A percentile compares a stretch with the other conserved stretches of the same genome.
These are phyloP conservation scores for Litchi chinensis DNA, from an alignment of 345 rosid species.

Conservation along the genomic window DNA sequence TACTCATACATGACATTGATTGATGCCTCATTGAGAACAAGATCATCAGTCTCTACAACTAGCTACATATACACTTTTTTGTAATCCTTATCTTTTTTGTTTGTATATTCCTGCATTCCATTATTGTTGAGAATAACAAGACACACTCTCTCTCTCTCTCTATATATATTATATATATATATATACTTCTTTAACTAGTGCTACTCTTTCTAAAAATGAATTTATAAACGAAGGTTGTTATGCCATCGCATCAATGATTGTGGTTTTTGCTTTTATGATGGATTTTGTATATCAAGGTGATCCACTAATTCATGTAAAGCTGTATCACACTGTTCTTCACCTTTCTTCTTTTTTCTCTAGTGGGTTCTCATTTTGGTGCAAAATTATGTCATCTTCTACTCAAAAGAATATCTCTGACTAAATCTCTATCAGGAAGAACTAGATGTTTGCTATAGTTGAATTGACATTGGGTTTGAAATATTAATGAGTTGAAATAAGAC, in stretches of 20 bases:
- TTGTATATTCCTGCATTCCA: not conserved
- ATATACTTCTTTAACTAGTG: not conserved
- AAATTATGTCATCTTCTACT: not conserved
- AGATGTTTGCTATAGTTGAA: not conserved
- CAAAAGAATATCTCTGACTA: not conserved
- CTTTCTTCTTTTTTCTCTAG: not conserved
- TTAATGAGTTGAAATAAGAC: not conserved
- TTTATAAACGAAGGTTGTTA: not conserved
- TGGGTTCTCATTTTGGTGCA: not conserved
- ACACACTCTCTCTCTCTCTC: not conserved
- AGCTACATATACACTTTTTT: no score
- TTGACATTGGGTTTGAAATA: not conserved
- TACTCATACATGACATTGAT: not conserved
- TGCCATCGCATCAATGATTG: not conserved
- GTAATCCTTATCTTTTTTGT: not conserved
- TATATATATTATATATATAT: no score
- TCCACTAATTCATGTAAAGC: not conserved
- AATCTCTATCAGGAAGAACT: no score
- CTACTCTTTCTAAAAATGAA: not conserved
- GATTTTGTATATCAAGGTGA: not conserved
- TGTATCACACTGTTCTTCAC: not conserved
- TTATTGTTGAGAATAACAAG: not conserved
- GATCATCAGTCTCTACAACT: not conserved
- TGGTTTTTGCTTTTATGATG: not conserved
- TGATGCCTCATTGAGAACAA: not conserved